Conservation (phyloP, 1,284 basidiomycete species). For the Ceratobasidium sp. region DNA sequence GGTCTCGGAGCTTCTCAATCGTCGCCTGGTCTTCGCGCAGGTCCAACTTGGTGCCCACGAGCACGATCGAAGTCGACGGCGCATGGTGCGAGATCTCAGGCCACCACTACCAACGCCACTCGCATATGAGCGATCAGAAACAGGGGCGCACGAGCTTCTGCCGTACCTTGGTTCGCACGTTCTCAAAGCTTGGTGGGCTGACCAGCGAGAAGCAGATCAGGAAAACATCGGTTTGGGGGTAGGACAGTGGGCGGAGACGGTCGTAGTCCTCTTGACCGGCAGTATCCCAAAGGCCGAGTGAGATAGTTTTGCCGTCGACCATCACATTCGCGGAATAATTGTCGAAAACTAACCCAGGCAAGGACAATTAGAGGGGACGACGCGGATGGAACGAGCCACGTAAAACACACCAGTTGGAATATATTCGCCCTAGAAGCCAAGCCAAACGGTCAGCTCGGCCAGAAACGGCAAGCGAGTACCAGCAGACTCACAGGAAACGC, state of each 20-base stretch:
- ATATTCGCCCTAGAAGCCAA: slow-evolving; percentile 82
- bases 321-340: slow-evolving; percentile 97
- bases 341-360: slow-evolving; percentile 75
- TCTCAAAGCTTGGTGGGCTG: slow-evolving; percentile 97
- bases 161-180: slow-evolving; percentile 93
- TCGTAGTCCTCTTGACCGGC: slow-evolving; percentile 99
- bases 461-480: slow-evolving; percentile 48
- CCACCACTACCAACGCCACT: slow-evolving; percentile 75
- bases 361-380: slow-evolving; percentile 19
- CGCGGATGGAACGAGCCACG: not conserved
- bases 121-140: slow-evolving; percentile 3
- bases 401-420: slow-evolving; percentile 85
- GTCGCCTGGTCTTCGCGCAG: slow-evolving; percentile 93
- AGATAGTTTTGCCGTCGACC: slow-evolving; percentile 99
- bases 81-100: slow-evolving; percentile 98
- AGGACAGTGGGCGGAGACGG: slow-evolving; percentile 95
- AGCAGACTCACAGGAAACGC: slow-evolving; percentile 82
- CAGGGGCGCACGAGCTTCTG: not conserved
- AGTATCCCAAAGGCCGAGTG: slow-evolving; percentile 98
- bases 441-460: slow-evolving; percentile 48
- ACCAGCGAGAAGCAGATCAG: slow-evolving; percentile 99
- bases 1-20: slow-evolving; percentile 91
- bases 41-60: slow-evolving; percentile 98
- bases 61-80: slow-evolving; percentile 91
- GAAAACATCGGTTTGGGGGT: slow-evolving; percentile 99